A percentile compares a stretch with the other conserved stretches of the same genome.
Conservation (phyloP, 2,329 filamentous ascomycete genomes). For the Colletotrichum sp. region DNA sequence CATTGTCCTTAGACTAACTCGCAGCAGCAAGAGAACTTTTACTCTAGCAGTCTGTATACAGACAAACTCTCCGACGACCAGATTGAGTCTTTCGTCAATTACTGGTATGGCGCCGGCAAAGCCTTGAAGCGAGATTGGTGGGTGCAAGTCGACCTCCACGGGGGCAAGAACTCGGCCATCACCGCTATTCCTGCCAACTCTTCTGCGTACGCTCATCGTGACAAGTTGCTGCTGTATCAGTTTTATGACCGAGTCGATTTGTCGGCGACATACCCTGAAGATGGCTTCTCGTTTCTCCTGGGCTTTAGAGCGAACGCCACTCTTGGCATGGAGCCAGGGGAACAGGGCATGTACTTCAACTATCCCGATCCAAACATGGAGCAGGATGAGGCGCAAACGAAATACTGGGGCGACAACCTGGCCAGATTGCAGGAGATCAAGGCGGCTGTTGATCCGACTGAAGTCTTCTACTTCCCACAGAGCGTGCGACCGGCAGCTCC, state of each 20-base stretch:
- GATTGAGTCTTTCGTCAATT: constrained; percentile 26
- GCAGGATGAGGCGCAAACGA: constrained; percentile 33
- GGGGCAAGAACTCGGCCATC: constrained; percentile 41
- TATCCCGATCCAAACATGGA: constrained; percentile 42
- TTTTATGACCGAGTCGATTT: constrained; percentile 41
- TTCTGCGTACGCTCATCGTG: constrained; percentile 42
- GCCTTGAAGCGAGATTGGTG: constrained; percentile 33
- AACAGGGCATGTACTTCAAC: constrained; percentile 47
- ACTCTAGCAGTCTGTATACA: constrained; percentile 32
- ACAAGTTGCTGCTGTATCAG: constrained; percentile 56
- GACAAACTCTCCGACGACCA: constrained; percentile 26
- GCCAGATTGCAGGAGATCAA: constrained; percentile 37
- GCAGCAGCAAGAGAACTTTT: constrained; percentile 29
- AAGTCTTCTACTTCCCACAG: constrained; percentile 47
- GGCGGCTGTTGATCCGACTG: constrained; percentile 36
- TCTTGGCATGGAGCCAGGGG: constrained; percentile 23
- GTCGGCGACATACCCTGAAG: constrained; percentile 33
- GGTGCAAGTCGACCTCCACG: constrained; percentile 37
- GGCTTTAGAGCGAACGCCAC: constrained; percentile 39
- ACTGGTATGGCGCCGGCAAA: constrained; percentile 29
- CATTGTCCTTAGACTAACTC: not conserved
- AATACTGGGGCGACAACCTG: constrained; percentile 43
- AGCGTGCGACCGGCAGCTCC: constrained; percentile 24
- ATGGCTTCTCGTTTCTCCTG: constrained; percentile 37
- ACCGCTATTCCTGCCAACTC: constrained; percentile 23